phyloP scores from a whole-genome alignment of 306 rosid species.

The Carpinus viminea region DNA sequence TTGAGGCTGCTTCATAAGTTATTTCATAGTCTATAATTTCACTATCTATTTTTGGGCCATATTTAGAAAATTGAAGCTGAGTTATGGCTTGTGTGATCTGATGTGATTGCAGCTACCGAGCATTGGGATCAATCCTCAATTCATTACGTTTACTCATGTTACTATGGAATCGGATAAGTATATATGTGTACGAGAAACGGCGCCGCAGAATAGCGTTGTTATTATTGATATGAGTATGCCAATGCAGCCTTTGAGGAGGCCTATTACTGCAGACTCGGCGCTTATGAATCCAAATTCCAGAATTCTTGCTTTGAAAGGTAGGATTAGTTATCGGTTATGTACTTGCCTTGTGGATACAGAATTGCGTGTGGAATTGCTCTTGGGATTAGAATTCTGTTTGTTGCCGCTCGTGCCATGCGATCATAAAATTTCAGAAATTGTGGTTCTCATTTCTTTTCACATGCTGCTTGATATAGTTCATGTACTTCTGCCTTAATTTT shows the following conservation, averaged over 20 bases:
- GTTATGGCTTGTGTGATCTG: conserved; percentile 40
- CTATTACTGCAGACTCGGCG: conserved; percentile 93
- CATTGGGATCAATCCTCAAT: conserved; percentile 84
- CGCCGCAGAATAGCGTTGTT: conserved; percentile 93
- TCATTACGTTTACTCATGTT: conserved; percentile 92
- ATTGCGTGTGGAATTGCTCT: conserved; percentile 12
- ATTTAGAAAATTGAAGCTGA: conserved; percentile 7
- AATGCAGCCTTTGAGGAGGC: conserved; percentile 93
- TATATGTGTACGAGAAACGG: conserved; percentile 86
- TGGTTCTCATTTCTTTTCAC: neutral
- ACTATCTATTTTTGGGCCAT: neutral
- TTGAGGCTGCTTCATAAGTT: conserved; percentile 23
- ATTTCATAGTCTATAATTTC: neutral
- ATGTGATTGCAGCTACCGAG: conserved; percentile 82
- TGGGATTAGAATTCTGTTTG: neutral
- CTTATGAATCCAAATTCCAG: conserved; percentile 97
- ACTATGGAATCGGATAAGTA: conserved; percentile 98
- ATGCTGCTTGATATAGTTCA: neutral
- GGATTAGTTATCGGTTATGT: conserved; percentile 12
- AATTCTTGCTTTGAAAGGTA: conserved; percentile 94
- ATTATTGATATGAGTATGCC: conserved; percentile 94
- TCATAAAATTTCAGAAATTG: neutral
- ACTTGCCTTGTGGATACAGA: neutral
- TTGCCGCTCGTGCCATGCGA: neutral
- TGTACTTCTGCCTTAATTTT: neutral